Percentiles rank a stretch among this genome's conserved stretches.
Conservation (phyloP, 1,139 yeast genomes). For the Lodderomyces elongisporus region DNA sequence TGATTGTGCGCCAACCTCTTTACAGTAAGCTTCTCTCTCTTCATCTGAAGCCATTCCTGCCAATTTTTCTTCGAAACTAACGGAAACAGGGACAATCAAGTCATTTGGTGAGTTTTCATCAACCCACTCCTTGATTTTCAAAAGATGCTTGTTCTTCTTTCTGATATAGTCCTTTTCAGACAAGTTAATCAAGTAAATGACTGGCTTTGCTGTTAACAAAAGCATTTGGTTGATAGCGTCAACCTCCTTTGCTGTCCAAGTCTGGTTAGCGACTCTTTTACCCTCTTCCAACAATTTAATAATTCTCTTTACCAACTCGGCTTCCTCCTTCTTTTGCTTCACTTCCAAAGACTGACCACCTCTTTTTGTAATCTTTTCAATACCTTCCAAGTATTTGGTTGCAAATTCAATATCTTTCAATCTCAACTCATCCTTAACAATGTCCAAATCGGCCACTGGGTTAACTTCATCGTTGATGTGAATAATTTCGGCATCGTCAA, state of each 20-base stretch:
- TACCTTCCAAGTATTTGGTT: conserved; percentile 80
- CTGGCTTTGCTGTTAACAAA: conserved; percentile 91
- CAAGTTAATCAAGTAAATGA: conserved; percentile 89
- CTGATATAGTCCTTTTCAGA: conserved; percentile 92
- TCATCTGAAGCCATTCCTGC: conserved; percentile 85
- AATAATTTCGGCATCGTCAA: conserved; percentile 96
- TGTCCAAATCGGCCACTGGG: conserved; percentile 92
- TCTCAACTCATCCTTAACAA: conserved; percentile 87
- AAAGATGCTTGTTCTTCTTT: conserved; percentile 94
- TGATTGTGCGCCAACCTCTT: conserved; percentile 77
- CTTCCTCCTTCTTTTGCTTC: conserved; percentile 91
- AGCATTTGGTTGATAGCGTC: conserved; percentile 84
- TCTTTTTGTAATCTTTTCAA: conserved; percentile 81
- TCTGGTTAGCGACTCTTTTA: conserved; percentile 85
- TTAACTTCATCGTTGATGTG: conserved; percentile 98
- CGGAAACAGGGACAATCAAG: conserved; percentile 88
- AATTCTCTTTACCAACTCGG: conserved; percentile 70
- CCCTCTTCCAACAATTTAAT: conserved; percentile 75
- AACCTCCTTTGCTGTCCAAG: conserved; percentile 87
- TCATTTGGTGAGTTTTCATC: conserved; percentile 94
- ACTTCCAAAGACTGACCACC: conserved; percentile 97
- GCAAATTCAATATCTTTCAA: conserved; percentile 96
- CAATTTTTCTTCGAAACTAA: conserved; percentile 87
- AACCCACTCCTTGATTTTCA: conserved; percentile 94
- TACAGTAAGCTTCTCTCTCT: conserved; percentile 88